A percentile compares a stretch with the other conserved stretches of the same genome.
phyloP scores from a whole-genome alignment of 768 basidiomycete species.

The Russula sp. region DNA sequence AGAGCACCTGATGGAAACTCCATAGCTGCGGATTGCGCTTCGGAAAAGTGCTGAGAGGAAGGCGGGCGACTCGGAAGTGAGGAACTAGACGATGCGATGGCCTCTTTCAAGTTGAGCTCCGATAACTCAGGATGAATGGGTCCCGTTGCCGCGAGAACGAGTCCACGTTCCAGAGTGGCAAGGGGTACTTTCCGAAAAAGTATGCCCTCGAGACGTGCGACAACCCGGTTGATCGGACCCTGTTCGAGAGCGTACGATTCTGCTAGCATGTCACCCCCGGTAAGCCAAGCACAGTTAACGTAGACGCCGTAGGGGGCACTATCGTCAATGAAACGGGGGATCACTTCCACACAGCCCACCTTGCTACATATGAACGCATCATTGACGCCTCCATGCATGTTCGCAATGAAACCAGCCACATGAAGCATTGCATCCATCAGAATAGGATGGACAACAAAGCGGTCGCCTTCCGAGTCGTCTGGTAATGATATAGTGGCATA shows the following conservation, averaged over 20 bases:
- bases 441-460: constrained; percentile 45
- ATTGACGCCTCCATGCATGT: constrained; percentile 43
- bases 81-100: not conserved
- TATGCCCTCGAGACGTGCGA: constrained; percentile 53
- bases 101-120: not conserved
- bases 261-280: constrained; percentile 41
- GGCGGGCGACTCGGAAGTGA: not conserved
- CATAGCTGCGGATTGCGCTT: not conserved
- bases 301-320: constrained; percentile 45
- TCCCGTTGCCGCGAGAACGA: constrained; percentile 34
- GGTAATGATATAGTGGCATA: constrained; percentile 46
- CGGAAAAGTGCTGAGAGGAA: not conserved
- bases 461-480: constrained; percentile 27
- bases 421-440: constrained; percentile 67
- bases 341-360: constrained; percentile 43
- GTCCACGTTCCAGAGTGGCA: constrained; percentile 41
- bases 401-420: constrained; percentile 63
- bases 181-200: constrained; percentile 54
- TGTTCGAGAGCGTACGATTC: constrained; percentile 48
- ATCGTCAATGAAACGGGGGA: constrained; percentile 40
- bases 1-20: not conserved
- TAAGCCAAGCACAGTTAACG: constrained; percentile 41
- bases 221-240: constrained; percentile 35
- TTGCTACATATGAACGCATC: constrained; percentile 61
- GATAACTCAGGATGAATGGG: not conserved